Conservation (phyloP, 805 yeast genomes). For the Wickerhamiella azymoides region DNA sequence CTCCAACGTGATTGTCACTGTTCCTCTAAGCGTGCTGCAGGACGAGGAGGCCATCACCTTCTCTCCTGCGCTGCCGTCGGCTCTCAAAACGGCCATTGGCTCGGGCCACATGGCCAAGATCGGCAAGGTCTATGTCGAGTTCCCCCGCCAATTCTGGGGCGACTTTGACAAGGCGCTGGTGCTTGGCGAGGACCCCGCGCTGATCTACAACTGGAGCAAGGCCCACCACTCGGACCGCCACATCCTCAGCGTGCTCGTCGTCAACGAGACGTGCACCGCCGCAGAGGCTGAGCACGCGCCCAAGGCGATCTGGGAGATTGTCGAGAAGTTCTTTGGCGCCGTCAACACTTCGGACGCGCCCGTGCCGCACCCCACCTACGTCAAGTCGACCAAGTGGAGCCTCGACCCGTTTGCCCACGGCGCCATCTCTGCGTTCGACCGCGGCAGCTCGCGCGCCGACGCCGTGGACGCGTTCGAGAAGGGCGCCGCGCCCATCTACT, state of each 20-base stretch:
- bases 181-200: constrained; percentile 39
- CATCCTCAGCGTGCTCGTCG: constrained; percentile 47
- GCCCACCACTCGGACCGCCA: constrained; percentile 26
- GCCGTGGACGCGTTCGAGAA: constrained; percentile 44
- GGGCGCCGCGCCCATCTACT: constrained; percentile 45
- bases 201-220: constrained; percentile 45
- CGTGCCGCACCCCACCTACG: constrained; percentile 28
- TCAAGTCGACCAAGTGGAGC: constrained; percentile 48
- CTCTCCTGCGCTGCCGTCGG: constrained; percentile 14
- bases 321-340: constrained; percentile 17
- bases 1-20: constrained; percentile 19
- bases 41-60: constrained; percentile 12
- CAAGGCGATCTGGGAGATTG: constrained; percentile 14
- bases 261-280: constrained; percentile 52
- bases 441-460: constrained; percentile 60
- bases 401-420: constrained; percentile 44
- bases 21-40: constrained; percentile 18
- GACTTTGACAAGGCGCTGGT: constrained; percentile 37
- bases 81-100: constrained; percentile 12
- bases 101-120: constrained; percentile 35
- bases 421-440: too few species aligned
- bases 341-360: constrained; percentile 15
- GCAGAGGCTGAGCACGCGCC: constrained; percentile 32
- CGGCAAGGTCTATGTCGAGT: constrained; percentile 63
- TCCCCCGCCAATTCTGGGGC: constrained; percentile 49